Evolutionary conservation across 2,329 filamentous ascomycete genomes (phyloP).

Genomic region (Knufia fluminis): DNA sequence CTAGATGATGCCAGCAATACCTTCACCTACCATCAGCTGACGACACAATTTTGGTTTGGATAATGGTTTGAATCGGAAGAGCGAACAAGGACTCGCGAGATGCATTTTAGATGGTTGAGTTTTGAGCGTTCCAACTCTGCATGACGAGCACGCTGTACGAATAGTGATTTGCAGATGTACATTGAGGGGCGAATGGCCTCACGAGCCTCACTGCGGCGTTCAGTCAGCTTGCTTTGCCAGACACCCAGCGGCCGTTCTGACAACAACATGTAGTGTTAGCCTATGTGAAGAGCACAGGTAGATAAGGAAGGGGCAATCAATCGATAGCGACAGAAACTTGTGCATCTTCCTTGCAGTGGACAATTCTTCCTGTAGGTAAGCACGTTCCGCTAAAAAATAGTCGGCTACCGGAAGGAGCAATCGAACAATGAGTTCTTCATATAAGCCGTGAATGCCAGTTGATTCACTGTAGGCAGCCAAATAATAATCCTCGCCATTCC

Average conservation of each 20-base stretch:
- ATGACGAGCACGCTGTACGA: constrained; percentile 9
- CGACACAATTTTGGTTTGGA: background rate
- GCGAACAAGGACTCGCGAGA: background rate
- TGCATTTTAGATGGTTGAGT: background rate
- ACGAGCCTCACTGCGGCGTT: constrained; percentile 5
- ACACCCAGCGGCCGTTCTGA: background rate
- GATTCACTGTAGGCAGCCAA: too few relatives aligned
- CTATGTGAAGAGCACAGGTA: background rate
- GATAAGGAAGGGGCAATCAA: too few relatives aligned
- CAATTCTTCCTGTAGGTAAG: too few relatives aligned
- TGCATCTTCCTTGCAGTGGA: background rate
- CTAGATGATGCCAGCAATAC: constrained; percentile 20
- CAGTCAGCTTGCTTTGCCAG: background rate
- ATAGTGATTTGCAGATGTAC: constrained; percentile 7
- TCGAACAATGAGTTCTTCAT: too few relatives aligned
- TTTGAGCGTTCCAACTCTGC: background rate
- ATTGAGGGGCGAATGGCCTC: constrained; percentile 1
- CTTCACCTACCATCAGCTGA: background rate
- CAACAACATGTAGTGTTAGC: background rate
- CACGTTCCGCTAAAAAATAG: too few relatives aligned
- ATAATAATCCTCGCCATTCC: too few relatives aligned
- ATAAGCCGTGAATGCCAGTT: too few relatives aligned
- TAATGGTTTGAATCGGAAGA: background rate
- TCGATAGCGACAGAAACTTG: too few relatives aligned
- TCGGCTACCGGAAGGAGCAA: too few relatives aligned